Percentiles rank a stretch among this genome's conserved stretches.
Evolutionary conservation across 2,329 filamentous ascomycete genomes (phyloP).

Genomic region (Fusarium goolgardi): DNA sequence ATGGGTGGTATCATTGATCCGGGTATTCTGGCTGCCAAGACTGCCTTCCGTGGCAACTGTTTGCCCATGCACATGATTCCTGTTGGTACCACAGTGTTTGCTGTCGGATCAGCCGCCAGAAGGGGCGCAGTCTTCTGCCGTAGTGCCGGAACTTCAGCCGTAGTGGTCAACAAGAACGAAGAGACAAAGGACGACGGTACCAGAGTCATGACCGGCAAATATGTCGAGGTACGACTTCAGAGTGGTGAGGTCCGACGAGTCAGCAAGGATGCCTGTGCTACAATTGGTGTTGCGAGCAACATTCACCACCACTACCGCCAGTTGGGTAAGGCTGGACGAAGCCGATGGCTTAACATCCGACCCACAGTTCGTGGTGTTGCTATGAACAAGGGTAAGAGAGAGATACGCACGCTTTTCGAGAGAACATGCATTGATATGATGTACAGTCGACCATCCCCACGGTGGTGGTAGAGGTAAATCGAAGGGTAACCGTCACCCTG

Average conservation of each 20-base stretch:
- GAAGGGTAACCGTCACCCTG: slow-evolving; percentile 96
- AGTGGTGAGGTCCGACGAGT: slow-evolving; percentile 93
- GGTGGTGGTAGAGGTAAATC: slow-evolving; percentile 99
- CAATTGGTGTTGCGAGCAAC: slow-evolving; percentile 94
- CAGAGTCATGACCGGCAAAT: slow-evolving; percentile 75
- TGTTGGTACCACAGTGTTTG: slow-evolving; percentile 91
- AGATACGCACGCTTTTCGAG: slow-evolving; percentile 15
- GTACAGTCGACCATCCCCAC: slow-evolving; percentile 88
- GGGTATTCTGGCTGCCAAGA: slow-evolving; percentile 94
- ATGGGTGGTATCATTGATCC: slow-evolving; percentile 96
- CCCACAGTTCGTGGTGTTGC: slow-evolving; percentile 97
- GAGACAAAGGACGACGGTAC: slow-evolving; percentile 70
- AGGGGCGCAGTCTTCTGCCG: slow-evolving; percentile 90
- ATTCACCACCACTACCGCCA: slow-evolving; percentile 89
- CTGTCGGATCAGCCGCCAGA: slow-evolving; percentile 80
- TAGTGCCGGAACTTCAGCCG: slow-evolving; percentile 91
- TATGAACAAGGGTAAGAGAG: slow-evolving; percentile 89
- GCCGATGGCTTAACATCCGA: slow-evolving; percentile 91
- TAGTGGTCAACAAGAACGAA: slow-evolving; percentile 89
- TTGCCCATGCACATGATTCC: slow-evolving; percentile 96
- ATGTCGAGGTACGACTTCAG: slow-evolving; percentile 86
- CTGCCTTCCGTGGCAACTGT: slow-evolving; percentile 94
- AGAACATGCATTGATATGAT: slow-evolving; percentile 28
- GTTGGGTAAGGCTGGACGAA: slow-evolving; percentile 94
- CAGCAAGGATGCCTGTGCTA: slow-evolving; percentile 92